Percentiles rank a stretch among this genome's conserved stretches.
Evolutionary conservation across 257 asterid species (phyloP).

Genomic region (Salvia hispanica): DNA sequence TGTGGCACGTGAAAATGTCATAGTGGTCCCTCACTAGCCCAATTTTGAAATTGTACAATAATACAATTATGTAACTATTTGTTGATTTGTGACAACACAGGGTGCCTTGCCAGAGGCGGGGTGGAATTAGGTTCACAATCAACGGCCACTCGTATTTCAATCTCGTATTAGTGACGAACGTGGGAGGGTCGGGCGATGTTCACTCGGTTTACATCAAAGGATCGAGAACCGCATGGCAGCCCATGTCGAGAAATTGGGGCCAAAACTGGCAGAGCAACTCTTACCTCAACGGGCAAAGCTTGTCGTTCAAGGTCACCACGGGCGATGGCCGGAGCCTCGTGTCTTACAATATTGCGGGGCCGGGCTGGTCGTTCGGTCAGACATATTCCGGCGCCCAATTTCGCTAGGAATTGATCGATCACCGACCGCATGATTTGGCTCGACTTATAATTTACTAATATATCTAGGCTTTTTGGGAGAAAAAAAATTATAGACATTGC

Average conservation of each 20-base stretch:
- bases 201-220: constrained; percentile 79
- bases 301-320: constrained; percentile 74
- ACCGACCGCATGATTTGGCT: background rate
- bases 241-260: constrained; percentile 96
- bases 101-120: constrained; percentile 89
- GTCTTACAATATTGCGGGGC: constrained; percentile 76
- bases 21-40: background rate
- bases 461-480: constrained; percentile 8
- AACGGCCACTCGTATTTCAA: constrained; percentile 89
- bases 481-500: background rate
- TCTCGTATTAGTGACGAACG: constrained; percentile 80
- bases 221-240: constrained; percentile 79
- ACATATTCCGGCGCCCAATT: constrained; percentile 74
- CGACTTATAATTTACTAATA: background rate
- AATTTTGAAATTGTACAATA: background rate
- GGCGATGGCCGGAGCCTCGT: constrained; percentile 77
- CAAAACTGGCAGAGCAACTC: constrained; percentile 94
- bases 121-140: constrained; percentile 82
- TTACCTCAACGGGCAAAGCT: constrained; percentile 81
- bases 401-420: constrained; percentile 31
- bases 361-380: constrained; percentile 82
- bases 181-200: constrained; percentile 90
- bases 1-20: background rate
- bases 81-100: constrained; percentile 32
- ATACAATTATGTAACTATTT: background rate